Base-by-base conservation (phyloP, 345 rosid species). In the Viola odorata region DNA sequence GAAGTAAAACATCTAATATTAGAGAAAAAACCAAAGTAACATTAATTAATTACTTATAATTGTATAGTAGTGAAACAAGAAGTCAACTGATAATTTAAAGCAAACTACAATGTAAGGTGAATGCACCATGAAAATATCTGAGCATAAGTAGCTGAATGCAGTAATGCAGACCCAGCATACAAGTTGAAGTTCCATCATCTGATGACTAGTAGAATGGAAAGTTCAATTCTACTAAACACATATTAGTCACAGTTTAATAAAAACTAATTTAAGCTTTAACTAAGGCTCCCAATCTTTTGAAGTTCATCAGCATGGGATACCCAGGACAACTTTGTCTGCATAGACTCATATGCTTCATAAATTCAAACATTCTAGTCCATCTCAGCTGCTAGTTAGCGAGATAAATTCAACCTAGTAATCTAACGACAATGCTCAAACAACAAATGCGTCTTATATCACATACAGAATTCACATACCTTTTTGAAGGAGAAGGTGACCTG, bases 401-500 rank as follows among this genome's bases (percentile, higher is more conserved):
- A n/a, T 47, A 12, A 47, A 37, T 54, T 36, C 16, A 12, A 52
- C 11, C 63, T 15, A n/a, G 45, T 6, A 36, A 15, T 3, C 41
- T 17, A 12, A 47, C 8, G 37, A 10, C 8, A 6, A 3, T 2
- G 12, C 0, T 9, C 4, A 17, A 32, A 12, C 4, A 8, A 36
- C 7, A 3, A 14, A 17, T 51, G 37, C 15, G 9, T 52, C 1
- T 53, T 32, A n/a, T 36, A 12, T 3, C 11, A 61, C 14, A 50
- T 37, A 38, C 51, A 60, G 49, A 37, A 38, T 37, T n/a, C 9
- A 17, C 3, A 12, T 61, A 72, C 76, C 76, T 66, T 66, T 62
- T 72, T 0, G 75, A 60, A 14, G 58, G 67, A 50, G 75, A 66
- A 60, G 40, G 74, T 39, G 76, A 72, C 68, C 63, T 57, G 8